Evolutionary conservation across 1,139 yeast species (phyloP).

Genomic region (Scheffersomyces parashehatae): DNA sequence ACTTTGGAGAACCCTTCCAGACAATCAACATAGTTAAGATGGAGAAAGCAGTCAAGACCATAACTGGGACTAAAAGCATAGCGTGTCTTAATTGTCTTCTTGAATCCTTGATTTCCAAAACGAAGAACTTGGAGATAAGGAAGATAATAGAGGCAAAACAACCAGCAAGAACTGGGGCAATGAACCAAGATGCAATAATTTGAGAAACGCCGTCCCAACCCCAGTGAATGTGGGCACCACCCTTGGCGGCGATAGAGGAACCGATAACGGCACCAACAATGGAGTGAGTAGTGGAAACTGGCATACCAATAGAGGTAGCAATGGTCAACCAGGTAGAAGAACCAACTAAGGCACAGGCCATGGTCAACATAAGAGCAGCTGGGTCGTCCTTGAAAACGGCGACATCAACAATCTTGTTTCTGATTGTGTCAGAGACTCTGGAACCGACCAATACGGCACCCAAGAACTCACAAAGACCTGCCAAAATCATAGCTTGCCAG

Average conservation of each 20-base stretch:
- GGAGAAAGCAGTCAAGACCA: conserved; percentile 62
- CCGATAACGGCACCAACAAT: conserved; percentile 80
- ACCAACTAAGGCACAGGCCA: conserved; percentile 76
- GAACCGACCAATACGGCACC: conserved; percentile 78
- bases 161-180: conserved; percentile 78
- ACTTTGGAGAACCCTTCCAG: conserved; percentile 76
- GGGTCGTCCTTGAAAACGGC: conserved; percentile 53
- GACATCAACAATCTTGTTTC: conserved; percentile 60
- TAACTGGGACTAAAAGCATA: conserved; percentile 56
- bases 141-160: conserved; percentile 59
- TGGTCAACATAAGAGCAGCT: conserved; percentile 69
- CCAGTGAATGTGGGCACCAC: conserved; percentile 61
- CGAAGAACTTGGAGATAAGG: conserved; percentile 57
- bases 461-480: conserved; percentile 66
- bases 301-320: conserved; percentile 70
- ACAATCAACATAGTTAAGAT: conserved; percentile 61
- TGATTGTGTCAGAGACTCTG: conserved; percentile 69
- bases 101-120: conserved; percentile 57
- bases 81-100: conserved; percentile 52
- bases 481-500: conserved; percentile 75
- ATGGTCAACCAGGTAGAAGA: conserved; percentile 71
- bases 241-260: conserved; percentile 70
- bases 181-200: conserved; percentile 79
- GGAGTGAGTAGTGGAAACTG: conserved; percentile 79
- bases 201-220: conserved; percentile 76